Evolutionary conservation across 139 green algal species (phyloP).

Genomic region (Chlamydomonas incerta): DNA sequence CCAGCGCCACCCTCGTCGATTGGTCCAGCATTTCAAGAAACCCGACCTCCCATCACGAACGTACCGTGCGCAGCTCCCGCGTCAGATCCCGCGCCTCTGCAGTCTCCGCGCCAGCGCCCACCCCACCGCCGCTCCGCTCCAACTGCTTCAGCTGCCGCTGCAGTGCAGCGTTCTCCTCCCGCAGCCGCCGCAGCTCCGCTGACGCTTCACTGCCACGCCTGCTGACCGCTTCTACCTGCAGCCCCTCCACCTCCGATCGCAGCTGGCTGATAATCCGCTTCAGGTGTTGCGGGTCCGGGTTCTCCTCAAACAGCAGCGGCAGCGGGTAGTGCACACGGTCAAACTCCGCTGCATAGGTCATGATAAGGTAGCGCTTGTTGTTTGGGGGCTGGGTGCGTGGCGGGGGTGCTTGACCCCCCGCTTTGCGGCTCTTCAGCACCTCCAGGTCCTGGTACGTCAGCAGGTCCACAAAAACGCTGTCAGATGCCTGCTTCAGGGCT

Average conservation of each 20-base stretch:
- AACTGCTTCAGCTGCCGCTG: conserved; percentile 61
- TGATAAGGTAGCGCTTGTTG: conserved; percentile 94
- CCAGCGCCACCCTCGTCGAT: background rate
- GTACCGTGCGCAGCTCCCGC: conserved; percentile 61
- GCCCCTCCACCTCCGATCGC: conserved; percentile 56
- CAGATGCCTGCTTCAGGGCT: conserved; percentile 74
- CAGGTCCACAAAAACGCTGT: conserved; percentile 90
- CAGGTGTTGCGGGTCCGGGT: conserved; percentile 74
- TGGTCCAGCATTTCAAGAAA: background rate
- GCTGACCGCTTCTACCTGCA: conserved; percentile 45
- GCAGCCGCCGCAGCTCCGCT: conserved; percentile 64
- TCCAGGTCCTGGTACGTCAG: conserved; percentile 90
- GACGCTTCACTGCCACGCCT: conserved; percentile 16
- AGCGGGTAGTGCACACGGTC: conserved; percentile 94
- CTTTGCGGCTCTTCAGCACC: conserved; percentile 75
- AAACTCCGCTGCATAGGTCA: conserved; percentile 93
- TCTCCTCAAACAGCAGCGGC: conserved; percentile 82
- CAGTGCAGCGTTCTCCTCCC: conserved; percentile 74
- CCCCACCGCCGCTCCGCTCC: conserved; percentile 12
- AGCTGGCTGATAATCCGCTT: conserved; percentile 70
- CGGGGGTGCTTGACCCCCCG: conserved; percentile 2
- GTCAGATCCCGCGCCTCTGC: conserved; percentile 57
- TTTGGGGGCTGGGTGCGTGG: conserved; percentile 43
- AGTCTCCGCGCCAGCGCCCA: conserved; percentile 7
- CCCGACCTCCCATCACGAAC: background rate